Base-by-base conservation (phyloP, 2,329 filamentous ascomycete species). In the Beauveria sp. region DNA sequence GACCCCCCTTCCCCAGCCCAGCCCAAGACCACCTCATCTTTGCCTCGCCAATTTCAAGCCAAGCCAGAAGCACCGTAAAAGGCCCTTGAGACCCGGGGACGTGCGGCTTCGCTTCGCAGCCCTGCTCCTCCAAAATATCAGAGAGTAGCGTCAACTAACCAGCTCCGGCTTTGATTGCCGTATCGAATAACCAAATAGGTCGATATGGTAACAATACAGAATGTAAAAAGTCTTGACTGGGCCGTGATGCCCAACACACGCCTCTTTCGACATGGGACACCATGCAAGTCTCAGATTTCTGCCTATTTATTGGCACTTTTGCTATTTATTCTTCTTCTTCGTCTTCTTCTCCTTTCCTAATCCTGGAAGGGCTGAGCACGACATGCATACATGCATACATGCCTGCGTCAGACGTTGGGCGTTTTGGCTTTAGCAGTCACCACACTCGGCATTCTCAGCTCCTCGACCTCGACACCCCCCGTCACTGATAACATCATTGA, bases 331-430 rank as follows among this genome's bases (percentile, higher is more conserved):
- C 34, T 38, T 38, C 34, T 38, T 38, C 34, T 38, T 38, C 34
- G 12, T 38, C 34, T 50, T 30, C n/a, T 10, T 47, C 42, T 6
- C 22, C 20, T 9, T 43, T 43, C 18, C 16, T 20, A 24, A 57
- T 16, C 57, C 40, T 38, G 40, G 47, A 22, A 51, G 18, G 47
- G 57, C 57, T 59, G 57, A 59, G 57, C 57, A 52, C 57, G 47
- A 59, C 57, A 59, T 43, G 47, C 57, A 59, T 59, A 46, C 47
- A 52, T 59, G 47, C 57, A 51, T 45, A 22, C 24, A 59, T 26
- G 43, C 38, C 38, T 52, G 47, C 40, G 34, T 45, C 46, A 28
- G 34, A 12, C 34, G 5, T 20, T 28, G 34, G 42, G 42, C 12
- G 26, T 7, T n/a, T 34, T 38, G 34, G 26, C 20, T 20, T 20